These are phyloP conservation scores for Citrus cavaleriei DNA, from an alignment of 345 rosid genomes.

Conservation along the genomic window DNA sequence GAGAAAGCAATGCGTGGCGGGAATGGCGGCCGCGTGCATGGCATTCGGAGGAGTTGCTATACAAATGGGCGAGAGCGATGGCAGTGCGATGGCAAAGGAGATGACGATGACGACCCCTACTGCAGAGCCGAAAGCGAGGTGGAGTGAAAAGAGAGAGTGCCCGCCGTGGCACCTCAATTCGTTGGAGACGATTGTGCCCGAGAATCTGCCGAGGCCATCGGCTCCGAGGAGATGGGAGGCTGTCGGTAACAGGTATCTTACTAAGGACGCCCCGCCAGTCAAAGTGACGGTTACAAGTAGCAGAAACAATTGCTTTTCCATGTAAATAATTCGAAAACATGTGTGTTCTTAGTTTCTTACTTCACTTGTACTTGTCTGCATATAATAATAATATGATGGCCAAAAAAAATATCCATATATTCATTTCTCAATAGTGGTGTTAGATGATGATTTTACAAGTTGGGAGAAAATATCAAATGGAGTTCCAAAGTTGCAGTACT, in stretches of 20 bases:
- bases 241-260: neutral
- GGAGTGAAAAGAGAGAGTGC: constrained; percentile 58
- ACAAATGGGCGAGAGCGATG: neutral
- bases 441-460: too few species aligned
- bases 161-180: constrained; percentile 51
- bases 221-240: constrained; percentile 39
- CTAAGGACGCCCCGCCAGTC: constrained; percentile 24
- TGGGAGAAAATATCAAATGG: too few species aligned
- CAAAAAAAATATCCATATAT: too few species aligned
- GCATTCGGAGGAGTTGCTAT: constrained; percentile 21
- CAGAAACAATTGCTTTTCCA: neutral
- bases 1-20: constrained; percentile 20
- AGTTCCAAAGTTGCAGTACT: too few species aligned
- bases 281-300: constrained; percentile 3
- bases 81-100: too few species aligned
- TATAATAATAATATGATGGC: too few species aligned
- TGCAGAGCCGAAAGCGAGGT: constrained; percentile 13
- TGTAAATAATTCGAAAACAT: neutral
- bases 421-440: too few species aligned
- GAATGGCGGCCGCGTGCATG: constrained; percentile 25
- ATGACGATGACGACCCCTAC: too few species aligned
- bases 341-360: too few species aligned
- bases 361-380: too few species aligned
- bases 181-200: constrained; percentile 53
- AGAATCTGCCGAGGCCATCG: constrained; percentile 57